phyloP scores from a whole-genome alignment of 345 rosid species.

The Linum trigynum region DNA sequence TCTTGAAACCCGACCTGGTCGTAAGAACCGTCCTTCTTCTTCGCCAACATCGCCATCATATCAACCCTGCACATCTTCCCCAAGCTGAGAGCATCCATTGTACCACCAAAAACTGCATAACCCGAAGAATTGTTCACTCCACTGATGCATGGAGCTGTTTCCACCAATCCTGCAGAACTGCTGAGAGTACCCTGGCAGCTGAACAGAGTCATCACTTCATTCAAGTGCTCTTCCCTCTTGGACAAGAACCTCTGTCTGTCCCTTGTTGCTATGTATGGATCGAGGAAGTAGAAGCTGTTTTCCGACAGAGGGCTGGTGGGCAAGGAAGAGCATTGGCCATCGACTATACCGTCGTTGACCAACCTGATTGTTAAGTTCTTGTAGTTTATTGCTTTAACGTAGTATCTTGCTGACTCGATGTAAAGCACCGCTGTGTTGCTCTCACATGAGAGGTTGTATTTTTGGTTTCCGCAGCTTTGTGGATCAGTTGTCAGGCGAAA shows the following conservation, averaged over 20 bases:
- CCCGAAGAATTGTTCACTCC: background rate
- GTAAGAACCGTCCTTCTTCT: background rate
- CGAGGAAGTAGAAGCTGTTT: background rate
- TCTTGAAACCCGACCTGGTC: background rate
- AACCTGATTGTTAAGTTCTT: constrained; percentile 9
- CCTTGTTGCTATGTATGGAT: background rate
- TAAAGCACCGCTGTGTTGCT: constrained; percentile 14
- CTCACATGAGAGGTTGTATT: constrained; percentile 16
- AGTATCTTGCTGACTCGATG: constrained; percentile 13
- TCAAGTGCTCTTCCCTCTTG: background rate
- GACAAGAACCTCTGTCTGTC: background rate
- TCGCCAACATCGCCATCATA: background rate
- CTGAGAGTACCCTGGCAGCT: background rate
- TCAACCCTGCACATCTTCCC: constrained; percentile 1
- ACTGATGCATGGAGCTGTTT: background rate
- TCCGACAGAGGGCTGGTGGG: background rate
- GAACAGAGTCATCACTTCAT: background rate
- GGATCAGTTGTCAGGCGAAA: constrained; percentile 21
- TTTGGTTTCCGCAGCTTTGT: constrained; percentile 8
- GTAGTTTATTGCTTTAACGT: constrained; percentile 14
- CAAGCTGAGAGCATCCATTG: background rate
- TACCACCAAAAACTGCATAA: background rate
- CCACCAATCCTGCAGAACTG: background rate
- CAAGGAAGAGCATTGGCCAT: constrained; percentile 11
- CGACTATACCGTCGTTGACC: constrained; percentile 8